Conservation (phyloP, 169 alveolate species). For the Babesia bovis region DNA sequence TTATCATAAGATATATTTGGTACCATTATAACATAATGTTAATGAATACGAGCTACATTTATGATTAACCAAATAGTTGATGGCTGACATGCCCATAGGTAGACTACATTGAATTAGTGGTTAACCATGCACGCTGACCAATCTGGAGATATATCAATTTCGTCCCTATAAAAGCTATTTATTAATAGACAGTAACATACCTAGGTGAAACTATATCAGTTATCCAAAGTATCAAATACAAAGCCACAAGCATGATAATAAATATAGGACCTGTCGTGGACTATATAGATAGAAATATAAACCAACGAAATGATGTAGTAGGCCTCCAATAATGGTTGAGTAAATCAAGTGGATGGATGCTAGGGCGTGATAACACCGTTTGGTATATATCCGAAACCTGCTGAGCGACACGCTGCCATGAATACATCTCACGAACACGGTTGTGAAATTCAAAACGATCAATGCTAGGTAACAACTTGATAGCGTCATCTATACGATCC, state of each 20-base stretch:
- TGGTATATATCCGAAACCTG: constrained; percentile 28
- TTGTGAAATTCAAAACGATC: constrained; percentile 59
- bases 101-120: background rate
- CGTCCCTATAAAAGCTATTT: constrained; percentile 15
- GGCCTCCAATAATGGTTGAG: background rate
- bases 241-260: background rate
- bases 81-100: background rate
- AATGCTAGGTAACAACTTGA: constrained; percentile 45
- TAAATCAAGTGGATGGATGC: background rate
- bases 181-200: constrained; percentile 6
- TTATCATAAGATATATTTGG: no score
- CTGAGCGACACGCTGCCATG: constrained; percentile 74
- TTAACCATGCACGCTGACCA: constrained; percentile 29
- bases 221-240: constrained; percentile 19
- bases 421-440: constrained; percentile 72
- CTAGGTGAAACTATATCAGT: constrained; percentile 50
- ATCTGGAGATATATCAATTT: constrained; percentile 55
- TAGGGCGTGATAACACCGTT: background rate
- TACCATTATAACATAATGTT: no score
- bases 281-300: background rate
- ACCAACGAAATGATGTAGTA: constrained; percentile 1
- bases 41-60: background rate
- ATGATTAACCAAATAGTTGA: background rate
- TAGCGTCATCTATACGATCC: constrained; percentile 72
- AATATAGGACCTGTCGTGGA: constrained; percentile 12